These are phyloP conservation scores for Leersia perrieri DNA, from an alignment of 176 grass and related monocot genomes.

Conservation along the genomic window DNA sequence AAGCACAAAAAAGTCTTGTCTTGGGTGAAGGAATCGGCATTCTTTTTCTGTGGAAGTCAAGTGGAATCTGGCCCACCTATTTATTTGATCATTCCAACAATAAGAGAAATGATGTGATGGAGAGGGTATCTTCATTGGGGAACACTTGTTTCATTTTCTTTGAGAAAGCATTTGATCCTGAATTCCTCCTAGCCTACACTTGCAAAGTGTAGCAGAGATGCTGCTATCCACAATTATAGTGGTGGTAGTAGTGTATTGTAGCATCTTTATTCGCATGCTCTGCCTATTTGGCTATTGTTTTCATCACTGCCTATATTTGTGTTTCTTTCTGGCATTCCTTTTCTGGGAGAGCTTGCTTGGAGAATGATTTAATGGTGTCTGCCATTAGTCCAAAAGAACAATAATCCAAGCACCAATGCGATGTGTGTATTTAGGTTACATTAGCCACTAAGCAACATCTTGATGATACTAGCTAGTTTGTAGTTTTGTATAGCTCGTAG, in stretches of 20 bases:
- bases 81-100: conserved; percentile 8
- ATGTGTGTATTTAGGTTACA: neutral
- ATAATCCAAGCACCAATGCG: neutral
- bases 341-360: conserved; percentile 32
- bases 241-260: neutral
- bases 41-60: conserved; percentile 21
- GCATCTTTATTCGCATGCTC: conserved; percentile 43
- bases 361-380: conserved; percentile 35
- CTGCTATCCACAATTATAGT: conserved; percentile 29
- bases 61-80: neutral
- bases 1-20: neutral
- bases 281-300: neutral
- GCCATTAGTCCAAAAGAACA: conserved; percentile 23
- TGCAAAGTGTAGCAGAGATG: conserved; percentile 20
- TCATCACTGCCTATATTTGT: neutral
- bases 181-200: neutral
- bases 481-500: neutral
- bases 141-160: conserved; percentile 22
- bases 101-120: conserved; percentile 19
- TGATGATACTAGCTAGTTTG: neutral
- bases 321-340: conserved; percentile 5
- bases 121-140: conserved; percentile 38
- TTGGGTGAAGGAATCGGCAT: neutral
- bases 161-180: conserved; percentile 32
- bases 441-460: neutral